phyloP scores from a whole-genome alignment of 2,329 filamentous ascomycete genomes.

The Bertia moriformis region DNA sequence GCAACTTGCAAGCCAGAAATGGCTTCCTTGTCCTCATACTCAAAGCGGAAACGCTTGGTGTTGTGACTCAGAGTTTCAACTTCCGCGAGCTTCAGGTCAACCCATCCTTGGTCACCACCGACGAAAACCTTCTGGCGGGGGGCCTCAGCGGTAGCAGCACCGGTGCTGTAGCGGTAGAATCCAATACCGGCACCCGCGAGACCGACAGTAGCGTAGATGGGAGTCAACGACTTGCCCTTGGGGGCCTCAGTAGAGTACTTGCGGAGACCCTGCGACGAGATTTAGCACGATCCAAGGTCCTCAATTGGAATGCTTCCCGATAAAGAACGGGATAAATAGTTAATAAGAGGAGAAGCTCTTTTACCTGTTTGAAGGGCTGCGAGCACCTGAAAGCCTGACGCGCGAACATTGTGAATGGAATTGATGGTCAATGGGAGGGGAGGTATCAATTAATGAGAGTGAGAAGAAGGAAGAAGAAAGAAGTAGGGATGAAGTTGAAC shows the following conservation, averaged over 20 bases:
- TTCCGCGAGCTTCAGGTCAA: constrained; percentile 45
- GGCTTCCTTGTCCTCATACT: constrained; percentile 45
- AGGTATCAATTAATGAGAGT: too few relatives aligned
- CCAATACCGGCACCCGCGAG: constrained; percentile 25
- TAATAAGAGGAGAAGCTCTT: background rate
- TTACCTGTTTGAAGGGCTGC: constrained; percentile 1
- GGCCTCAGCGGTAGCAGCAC: constrained; percentile 28
- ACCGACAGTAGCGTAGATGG: constrained; percentile 34
- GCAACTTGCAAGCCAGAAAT: constrained; percentile 52
- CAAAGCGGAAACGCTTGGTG: constrained; percentile 57
- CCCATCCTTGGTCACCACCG: constrained; percentile 55
- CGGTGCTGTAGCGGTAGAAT: constrained; percentile 20
- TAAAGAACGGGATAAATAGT: too few relatives aligned
- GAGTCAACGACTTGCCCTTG: constrained; percentile 7
- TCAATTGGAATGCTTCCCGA: too few relatives aligned
- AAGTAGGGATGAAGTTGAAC: background rate
- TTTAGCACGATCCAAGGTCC: too few relatives aligned
- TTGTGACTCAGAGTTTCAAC: constrained; percentile 54
- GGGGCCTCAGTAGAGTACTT: background rate
- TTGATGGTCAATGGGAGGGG: background rate
- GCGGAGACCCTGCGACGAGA: background rate
- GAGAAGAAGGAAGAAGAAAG: background rate
- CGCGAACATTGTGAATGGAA: background rate
- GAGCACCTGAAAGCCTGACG: background rate
- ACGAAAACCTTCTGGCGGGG: constrained; percentile 31